Base-by-base conservation (phyloP, 331 rosid species). In the Telfairia occidentalis region DNA sequence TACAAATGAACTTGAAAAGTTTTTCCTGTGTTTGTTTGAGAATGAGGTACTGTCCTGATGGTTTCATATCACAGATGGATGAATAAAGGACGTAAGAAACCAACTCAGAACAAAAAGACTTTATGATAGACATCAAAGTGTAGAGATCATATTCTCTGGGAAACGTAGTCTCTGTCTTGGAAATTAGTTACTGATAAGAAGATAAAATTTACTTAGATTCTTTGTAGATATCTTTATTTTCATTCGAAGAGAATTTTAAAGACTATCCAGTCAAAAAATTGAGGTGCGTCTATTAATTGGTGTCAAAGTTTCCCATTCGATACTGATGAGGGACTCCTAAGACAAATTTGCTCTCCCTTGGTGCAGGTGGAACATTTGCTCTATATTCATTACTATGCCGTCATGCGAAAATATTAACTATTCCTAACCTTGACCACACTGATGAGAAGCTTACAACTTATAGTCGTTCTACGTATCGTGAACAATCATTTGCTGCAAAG, bases 361-460 rank as follows among this genome's bases (percentile, higher is more conserved):
- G 15, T 78, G 82, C 92, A 93, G 97, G 98, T 78, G 98, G 97
- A 73, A 90, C 97, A 67, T 85, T 93, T 78, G 97, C 98, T 11
- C 91, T 93, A 72, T 93, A 93, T 83, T 91, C 98, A 71, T 85
- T 93, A 84, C 95, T 93, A 28, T 89, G 97, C 79, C 92, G 98
- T 42, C 96, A 91, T 83, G 98, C 97, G 34, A 93, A 93, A 59
- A 73, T 93, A 67, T 85, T 83, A 55, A 89, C 85, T 80, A 88
- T 93, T 78, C 97, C 97, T 9, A 93, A 93, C 80, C 93, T 87
- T 74, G 96, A 93, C 83, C 90, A 90, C 49, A 87, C 96, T 21
- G 98, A 93, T 82, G 92, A 89, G 85, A 93, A 93, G 84, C 89
- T 93, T 28, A 90, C 98, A n/a, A 93, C 97, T 7, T 93, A 91